Evolutionary conservation across 352 stramenopile genomes (phyloP), one percentile per base, ranked within the genome.

Genomic region (Nothophytophthora sp.): DNA sequence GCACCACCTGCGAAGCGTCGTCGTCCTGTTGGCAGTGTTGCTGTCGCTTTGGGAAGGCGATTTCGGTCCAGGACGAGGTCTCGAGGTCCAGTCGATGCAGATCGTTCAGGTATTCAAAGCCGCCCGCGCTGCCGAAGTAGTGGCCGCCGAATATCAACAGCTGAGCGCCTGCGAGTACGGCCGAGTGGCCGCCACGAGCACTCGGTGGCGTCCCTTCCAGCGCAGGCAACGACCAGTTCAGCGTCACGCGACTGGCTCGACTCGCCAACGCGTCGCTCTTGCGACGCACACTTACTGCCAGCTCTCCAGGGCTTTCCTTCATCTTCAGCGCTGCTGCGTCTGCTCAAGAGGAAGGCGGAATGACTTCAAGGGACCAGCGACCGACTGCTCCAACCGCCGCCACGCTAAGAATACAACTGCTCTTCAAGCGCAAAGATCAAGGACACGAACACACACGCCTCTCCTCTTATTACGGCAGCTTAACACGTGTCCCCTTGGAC

Each of bases 21-120:
- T 80, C 72, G 20, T 27, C 33, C 34, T 59, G 43, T 20, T 39
- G 52, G 49, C 42, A 39, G 28, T n/a, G 43, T 11, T 41, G 46
- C 33, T 55, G 47, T 10, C 60, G 53, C 28, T 73, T 66, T 4
- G 52, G 57, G 37, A 87, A 84, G 18, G 76, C 54, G 46, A 91
- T 71, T 60, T 89, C 75, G 18, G 70, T 60, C 83, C 83, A 93
- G 13, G 73, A 73, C 29, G 88, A 91, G 8, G 72, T 90, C 48
- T 81, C 70, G 11, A 96, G 67, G 69, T 97, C 87, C 24, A 97
- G 68, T 0, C 88, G 73, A 54, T 92, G 83, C n/a, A 90, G 67
- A 51, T 97, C 90, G 50, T 96, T 96, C 19, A 97, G 63, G 69
- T 97, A 97, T 33, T 82, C 76, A 51, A 97, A 97, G 11, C 55